phyloP scores from a whole-genome alignment of 2,329 filamentous ascomycete species.

The Colletotrichum viniferum region DNA sequence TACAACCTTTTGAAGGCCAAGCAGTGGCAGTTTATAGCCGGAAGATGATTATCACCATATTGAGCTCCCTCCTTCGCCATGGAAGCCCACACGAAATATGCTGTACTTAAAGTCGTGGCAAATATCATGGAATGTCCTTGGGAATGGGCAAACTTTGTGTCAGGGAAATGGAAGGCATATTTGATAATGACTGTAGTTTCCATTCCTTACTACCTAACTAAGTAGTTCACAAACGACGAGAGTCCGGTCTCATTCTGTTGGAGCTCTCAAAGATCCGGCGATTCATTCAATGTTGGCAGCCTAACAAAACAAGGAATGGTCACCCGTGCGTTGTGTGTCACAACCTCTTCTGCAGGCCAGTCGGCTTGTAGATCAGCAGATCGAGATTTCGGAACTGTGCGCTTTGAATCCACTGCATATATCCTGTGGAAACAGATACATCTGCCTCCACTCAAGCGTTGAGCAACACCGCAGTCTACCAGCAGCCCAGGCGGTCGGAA shows the following conservation, averaged over 20 bases:
- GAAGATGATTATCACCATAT: background rate
- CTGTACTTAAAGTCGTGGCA: fast-evolving
- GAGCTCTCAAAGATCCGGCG: fast-evolving
- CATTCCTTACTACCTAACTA: background rate
- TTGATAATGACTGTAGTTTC: background rate
- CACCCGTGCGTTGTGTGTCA: background rate
- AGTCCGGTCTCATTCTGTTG: background rate
- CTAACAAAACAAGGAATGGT: fast-evolving
- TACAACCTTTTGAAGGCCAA: background rate
- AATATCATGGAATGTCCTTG: background rate
- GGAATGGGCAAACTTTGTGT: fast-evolving
- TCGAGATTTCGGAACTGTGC: background rate
- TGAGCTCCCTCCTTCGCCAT: background rate
- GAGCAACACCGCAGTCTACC: background rate
- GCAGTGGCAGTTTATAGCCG: background rate
- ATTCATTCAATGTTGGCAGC: fast-evolving
- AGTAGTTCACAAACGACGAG: background rate
- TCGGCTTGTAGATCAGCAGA: background rate
- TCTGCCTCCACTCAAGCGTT: background rate
- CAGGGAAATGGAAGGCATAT: fast-evolving
- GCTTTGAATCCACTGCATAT: background rate
- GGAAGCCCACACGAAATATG: background rate
- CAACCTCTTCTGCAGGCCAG: background rate
- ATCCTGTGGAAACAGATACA: background rate
- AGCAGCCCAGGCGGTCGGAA: background rate